Evolutionary conservation across 257 asterid species (phyloP).

Genomic region (Striga asiatica): DNA sequence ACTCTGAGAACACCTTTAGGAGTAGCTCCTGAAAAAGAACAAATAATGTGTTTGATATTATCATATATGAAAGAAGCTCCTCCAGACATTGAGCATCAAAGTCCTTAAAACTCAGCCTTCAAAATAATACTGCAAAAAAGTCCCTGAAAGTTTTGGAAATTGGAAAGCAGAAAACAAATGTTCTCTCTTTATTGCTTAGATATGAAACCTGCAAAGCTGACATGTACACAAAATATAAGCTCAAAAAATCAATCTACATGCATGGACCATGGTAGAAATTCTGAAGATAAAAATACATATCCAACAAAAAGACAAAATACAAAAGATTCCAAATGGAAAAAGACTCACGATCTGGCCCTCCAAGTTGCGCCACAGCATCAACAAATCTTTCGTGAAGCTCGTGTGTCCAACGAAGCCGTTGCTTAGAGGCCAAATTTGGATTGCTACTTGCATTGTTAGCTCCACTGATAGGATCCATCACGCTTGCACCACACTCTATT

Average conservation of each 20-base stretch:
- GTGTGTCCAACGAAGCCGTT: conserved; percentile 94
- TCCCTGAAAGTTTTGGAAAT: neutral
- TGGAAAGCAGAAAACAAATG: conserved; percentile 8
- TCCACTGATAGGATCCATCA: conserved; percentile 52
- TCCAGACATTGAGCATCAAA: neutral
- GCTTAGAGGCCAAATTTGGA: conserved; percentile 70
- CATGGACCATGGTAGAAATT: neutral
- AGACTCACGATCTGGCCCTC: conserved; percentile 93
- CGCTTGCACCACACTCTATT: conserved; percentile 24
- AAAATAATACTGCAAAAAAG: neutral
- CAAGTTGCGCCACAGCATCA: conserved; percentile 97
- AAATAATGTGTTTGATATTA: conserved; percentile 3
- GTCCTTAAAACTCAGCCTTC: neutral
- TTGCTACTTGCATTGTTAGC: conserved; percentile 46
- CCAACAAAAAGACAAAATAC: neutral
- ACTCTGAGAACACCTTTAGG: conserved; percentile 98
- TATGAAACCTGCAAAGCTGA: no score
- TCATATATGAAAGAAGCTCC: conserved; percentile 7
- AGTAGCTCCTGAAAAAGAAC: conserved; percentile 72
- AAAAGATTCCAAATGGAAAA: conserved; percentile 11
- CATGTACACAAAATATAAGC: conserved; percentile 10
- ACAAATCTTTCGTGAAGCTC: conserved; percentile 92
- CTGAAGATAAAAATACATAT: neutral
- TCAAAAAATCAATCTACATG: neutral
- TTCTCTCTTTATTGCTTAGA: neutral